These are phyloP conservation scores for Erigeron philadelphicus DNA, from an alignment of 140 eudicot genomes.

Conservation along the genomic window DNA sequence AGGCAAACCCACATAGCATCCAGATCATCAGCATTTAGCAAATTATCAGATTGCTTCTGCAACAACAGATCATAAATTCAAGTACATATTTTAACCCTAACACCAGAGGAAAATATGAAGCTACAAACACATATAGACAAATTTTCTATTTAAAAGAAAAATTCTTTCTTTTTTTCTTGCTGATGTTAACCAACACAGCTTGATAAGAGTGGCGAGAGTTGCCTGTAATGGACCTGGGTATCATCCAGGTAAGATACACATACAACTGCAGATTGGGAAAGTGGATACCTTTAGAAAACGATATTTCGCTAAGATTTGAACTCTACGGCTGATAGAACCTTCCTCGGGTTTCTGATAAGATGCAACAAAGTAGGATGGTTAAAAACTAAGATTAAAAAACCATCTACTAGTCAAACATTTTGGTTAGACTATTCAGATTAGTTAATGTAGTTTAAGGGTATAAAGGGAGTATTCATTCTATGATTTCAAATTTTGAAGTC, in stretches of 20 bases:
- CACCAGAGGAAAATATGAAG: background rate
- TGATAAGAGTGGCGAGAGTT: background rate
- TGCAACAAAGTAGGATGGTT: slow-evolving; percentile 19
- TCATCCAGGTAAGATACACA: background rate
- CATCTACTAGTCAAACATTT: background rate
- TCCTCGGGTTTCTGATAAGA: slow-evolving; percentile 96
- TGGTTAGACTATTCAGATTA: background rate
- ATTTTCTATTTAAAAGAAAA: background rate
- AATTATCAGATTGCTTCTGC: slow-evolving; percentile 95
- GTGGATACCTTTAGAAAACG: slow-evolving; percentile 78
- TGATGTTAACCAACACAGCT: background rate
- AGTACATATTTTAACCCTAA: background rate
- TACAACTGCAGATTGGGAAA: slow-evolving; percentile 9
- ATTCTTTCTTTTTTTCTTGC: too few species aligned
- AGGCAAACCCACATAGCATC: slow-evolving; percentile 99
- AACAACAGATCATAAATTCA: slow-evolving; percentile 22
- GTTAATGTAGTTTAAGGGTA: background rate
- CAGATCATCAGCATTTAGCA: slow-evolving; percentile 96
- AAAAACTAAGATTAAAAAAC: background rate
- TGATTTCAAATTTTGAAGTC: background rate
- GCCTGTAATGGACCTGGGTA: background rate
- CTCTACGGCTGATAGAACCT: slow-evolving; percentile 91
- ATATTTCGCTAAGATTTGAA: slow-evolving; percentile 93
- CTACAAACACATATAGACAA: background rate
- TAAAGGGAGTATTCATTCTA: background rate